Evolutionary conservation across 768 basidiomycete genomes (phyloP).

Genomic region (Gelatoporia subvermispora): DNA sequence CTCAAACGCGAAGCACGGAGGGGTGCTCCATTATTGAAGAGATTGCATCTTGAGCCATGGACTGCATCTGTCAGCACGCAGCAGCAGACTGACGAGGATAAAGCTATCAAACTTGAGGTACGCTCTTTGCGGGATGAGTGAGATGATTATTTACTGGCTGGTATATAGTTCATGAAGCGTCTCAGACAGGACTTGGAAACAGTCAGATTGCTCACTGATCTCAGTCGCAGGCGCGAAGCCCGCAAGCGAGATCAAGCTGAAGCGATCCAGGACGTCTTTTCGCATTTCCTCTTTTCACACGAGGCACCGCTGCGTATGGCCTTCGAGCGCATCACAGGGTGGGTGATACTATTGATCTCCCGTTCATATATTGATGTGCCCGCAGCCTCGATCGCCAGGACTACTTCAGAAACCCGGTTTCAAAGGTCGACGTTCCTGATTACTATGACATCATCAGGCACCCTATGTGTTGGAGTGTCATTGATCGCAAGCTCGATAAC

Average conservation of each 20-base stretch:
- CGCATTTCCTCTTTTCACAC: conserved; percentile 61
- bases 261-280: conserved; percentile 61
- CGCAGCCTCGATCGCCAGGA: conserved; percentile 66
- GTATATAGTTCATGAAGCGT: conserved; percentile 47
- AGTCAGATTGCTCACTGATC: conserved; percentile 60
- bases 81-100: conserved; percentile 77
- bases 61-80: conserved; percentile 67
- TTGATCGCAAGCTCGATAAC: conserved; percentile 75
- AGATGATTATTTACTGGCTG: background rate
- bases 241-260: conserved; percentile 71
- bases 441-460: conserved; percentile 82
- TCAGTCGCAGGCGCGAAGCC: conserved; percentile 73
- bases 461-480: conserved; percentile 87
- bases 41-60: conserved; percentile 96
- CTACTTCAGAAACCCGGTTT: conserved; percentile 81
- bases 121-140: conserved; percentile 17
- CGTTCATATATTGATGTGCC: background rate
- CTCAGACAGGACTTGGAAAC: conserved; percentile 75
- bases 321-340: conserved; percentile 72
- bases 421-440: conserved; percentile 73
- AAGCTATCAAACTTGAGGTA: conserved; percentile 76
- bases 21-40: conserved; percentile 89
- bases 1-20: conserved; percentile 89
- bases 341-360: conserved; percentile 22
- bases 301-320: conserved; percentile 53